Evolutionary conservation across 2,329 filamentous ascomycete species (phyloP).

Genomic region (Xylogone sp.): DNA sequence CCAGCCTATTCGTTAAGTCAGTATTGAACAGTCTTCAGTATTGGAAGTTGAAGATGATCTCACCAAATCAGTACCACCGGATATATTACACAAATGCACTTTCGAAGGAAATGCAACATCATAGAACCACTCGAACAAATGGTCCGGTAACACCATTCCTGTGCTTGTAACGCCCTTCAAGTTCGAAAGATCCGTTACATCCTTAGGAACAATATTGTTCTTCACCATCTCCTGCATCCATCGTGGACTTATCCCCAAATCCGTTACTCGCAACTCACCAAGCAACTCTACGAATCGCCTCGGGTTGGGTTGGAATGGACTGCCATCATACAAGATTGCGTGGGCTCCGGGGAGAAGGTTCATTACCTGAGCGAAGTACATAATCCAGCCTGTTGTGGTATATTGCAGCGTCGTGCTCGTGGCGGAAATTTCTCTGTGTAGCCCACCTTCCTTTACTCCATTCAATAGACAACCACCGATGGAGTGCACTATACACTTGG

Average conservation of each 20-base stretch:
- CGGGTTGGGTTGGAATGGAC: slow-evolving; percentile 69
- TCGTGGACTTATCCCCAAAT: slow-evolving; percentile 71
- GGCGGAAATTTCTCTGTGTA: slow-evolving; percentile 45
- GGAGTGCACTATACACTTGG: slow-evolving; percentile 83
- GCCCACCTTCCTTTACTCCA: slow-evolving; percentile 53
- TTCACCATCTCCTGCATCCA: slow-evolving; percentile 73
- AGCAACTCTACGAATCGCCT: slow-evolving; percentile 60
- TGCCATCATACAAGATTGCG: slow-evolving; percentile 76
- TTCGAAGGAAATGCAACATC: slow-evolving; percentile 60
- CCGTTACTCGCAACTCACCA: slow-evolving; percentile 62
- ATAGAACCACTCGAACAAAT: slow-evolving; percentile 76
- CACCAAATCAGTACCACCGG: slow-evolving; percentile 74
- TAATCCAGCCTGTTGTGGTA: slow-evolving; percentile 78
- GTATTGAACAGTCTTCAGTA: background rate
- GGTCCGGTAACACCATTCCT: slow-evolving; percentile 77
- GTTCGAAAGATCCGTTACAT: slow-evolving; percentile 54
- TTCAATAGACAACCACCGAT: slow-evolving; percentile 62
- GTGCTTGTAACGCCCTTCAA: slow-evolving; percentile 65
- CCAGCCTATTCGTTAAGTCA: slow-evolving; percentile 35
- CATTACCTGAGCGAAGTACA: slow-evolving; percentile 67
- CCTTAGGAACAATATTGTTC: slow-evolving; percentile 54
- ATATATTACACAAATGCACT: slow-evolving; percentile 69
- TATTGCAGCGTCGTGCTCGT: slow-evolving; percentile 50
- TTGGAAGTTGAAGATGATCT: slow-evolving; percentile 18
- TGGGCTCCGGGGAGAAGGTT: slow-evolving; percentile 57